These are phyloP conservation scores for Rhodotorula toruloides DNA, from an alignment of 768 basidiomycete genomes.

Conservation along the genomic window DNA sequence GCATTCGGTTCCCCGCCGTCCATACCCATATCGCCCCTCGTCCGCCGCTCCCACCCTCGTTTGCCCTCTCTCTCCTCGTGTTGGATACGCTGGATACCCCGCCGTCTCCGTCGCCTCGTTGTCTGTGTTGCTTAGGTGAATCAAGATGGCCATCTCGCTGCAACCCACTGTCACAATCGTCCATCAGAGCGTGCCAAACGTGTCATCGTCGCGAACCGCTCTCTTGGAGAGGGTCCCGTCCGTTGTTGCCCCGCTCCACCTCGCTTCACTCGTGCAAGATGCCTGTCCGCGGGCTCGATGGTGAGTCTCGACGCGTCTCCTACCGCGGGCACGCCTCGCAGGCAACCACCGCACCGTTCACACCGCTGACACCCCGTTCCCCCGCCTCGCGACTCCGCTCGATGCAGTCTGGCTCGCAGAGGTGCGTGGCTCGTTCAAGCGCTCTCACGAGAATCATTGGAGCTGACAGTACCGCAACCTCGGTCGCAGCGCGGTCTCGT, in stretches of 20 bases:
- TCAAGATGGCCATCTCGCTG: too few relatives aligned
- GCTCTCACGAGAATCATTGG: too few relatives aligned
- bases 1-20: not conserved
- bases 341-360: too few relatives aligned
- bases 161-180: too few relatives aligned
- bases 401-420: constrained; percentile 31
- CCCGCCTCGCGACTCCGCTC: not conserved
- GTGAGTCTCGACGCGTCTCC: not conserved
- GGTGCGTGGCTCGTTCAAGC: too few relatives aligned
- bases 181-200: too few relatives aligned
- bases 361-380: not conserved
- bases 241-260: not conserved
- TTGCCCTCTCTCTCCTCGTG: not conserved
- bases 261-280: not conserved
- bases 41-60: not conserved
- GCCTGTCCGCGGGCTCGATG: constrained; percentile 20
- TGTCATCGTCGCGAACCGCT: not conserved
- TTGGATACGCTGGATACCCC: too few relatives aligned
- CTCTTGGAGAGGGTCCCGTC: too few relatives aligned
- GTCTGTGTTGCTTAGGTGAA: too few relatives aligned
- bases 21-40: not conserved
- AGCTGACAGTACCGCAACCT: not conserved
- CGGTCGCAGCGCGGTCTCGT: constrained; percentile 65
- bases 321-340: not conserved
- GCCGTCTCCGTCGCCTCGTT: not conserved